Evolutionary conservation across 2,329 filamentous ascomycete genomes (phyloP).

Genomic region (Diaporthe longicolla): DNA sequence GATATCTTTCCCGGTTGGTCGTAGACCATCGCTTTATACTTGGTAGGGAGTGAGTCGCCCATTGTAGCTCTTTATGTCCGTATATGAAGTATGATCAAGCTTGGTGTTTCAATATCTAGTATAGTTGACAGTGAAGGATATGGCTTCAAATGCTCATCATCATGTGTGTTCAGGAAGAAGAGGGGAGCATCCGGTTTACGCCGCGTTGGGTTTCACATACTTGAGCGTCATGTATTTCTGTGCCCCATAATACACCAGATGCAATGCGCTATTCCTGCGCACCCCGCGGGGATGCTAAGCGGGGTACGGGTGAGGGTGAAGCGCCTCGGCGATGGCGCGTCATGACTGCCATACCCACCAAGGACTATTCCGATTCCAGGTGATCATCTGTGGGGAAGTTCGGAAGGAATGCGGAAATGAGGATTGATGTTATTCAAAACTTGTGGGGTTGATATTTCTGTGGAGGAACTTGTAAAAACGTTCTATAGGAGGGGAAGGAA

Average conservation of each 20-base stretch:
- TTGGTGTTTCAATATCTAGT: background rate
- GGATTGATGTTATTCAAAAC: background rate
- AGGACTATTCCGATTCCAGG: background rate
- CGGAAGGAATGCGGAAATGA: background rate
- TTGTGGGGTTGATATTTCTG: too few relatives aligned
- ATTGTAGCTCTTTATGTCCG: constrained; percentile 8
- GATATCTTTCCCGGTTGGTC: constrained; percentile 41
- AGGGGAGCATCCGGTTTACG: background rate
- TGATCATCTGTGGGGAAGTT: background rate
- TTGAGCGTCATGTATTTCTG: constrained; percentile 4
- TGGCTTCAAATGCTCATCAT: too few relatives aligned
- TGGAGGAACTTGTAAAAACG: too few relatives aligned
- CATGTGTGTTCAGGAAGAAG: background rate
- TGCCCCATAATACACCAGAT: background rate
- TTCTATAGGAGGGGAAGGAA: too few relatives aligned
- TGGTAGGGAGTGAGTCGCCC: constrained; percentile 34
- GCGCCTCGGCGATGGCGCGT: constrained; percentile 5
- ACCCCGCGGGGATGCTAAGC: constrained; percentile 14
- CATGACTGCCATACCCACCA: constrained; percentile 11
- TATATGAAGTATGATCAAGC: background rate
- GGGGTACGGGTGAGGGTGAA: constrained; percentile 23
- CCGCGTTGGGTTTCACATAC: background rate
- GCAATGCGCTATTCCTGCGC: background rate
- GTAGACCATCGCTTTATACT: constrained; percentile 38
- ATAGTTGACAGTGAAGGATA: background rate